These are phyloP conservation scores for Scutellaria barbata DNA, from an alignment of 257 asterid genomes.

Conservation along the genomic window DNA sequence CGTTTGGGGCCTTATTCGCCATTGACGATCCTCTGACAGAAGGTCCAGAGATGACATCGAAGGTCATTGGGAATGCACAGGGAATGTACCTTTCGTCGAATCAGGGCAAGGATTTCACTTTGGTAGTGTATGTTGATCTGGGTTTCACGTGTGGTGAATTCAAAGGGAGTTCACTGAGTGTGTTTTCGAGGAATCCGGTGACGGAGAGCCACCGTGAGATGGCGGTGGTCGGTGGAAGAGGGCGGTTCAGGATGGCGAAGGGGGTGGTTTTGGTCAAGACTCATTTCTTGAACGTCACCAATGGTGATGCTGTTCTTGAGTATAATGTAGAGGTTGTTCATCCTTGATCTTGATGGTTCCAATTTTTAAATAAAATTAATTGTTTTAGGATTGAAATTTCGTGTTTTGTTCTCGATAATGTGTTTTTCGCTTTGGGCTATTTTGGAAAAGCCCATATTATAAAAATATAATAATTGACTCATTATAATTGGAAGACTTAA, in stretches of 20 bases:
- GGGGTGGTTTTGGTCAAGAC: constrained; percentile 47
- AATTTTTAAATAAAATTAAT: not conserved
- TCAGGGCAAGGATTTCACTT: constrained; percentile 28
- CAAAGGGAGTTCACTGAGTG: constrained; percentile 54
- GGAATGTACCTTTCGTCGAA: constrained; percentile 47
- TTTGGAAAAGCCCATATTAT: too few relatives aligned
- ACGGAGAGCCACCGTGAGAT: constrained; percentile 48
- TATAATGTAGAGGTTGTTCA: constrained; percentile 49
- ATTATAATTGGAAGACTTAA: too few relatives aligned
- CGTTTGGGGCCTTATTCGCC: constrained; percentile 41
- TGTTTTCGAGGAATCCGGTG: constrained; percentile 57
- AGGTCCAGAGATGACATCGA: constrained; percentile 47
- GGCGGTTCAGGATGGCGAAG: constrained; percentile 47
- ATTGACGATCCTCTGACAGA: constrained; percentile 48
- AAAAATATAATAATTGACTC: too few relatives aligned
- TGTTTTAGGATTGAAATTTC: too few relatives aligned
- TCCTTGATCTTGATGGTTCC: constrained; percentile 26
- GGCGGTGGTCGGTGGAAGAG: constrained; percentile 61
- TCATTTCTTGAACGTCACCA: constrained; percentile 30
- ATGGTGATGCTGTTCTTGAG: constrained; percentile 56
- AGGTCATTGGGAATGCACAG: constrained; percentile 43
- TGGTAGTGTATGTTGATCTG: constrained; percentile 46
- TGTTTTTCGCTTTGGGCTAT: too few relatives aligned
- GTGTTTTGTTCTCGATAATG: not conserved
- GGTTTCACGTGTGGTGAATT: constrained; percentile 46